Conservation (phyloP, 345 rosid genomes). For the Syzygium grande region DNA sequence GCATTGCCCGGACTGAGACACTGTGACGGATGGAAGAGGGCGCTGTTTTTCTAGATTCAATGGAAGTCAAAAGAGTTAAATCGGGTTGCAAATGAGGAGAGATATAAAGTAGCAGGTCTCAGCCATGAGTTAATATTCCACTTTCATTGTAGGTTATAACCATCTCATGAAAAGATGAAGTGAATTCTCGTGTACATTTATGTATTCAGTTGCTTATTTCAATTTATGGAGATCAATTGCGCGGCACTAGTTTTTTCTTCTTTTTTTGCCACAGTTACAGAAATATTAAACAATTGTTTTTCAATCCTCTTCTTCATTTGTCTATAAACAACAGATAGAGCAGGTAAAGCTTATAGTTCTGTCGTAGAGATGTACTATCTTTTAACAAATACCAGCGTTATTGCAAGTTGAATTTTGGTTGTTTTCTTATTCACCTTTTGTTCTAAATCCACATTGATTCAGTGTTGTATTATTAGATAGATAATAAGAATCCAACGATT, state of each 20-base stretch:
- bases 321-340: not conserved
- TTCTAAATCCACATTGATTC: not conserved
- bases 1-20: not conserved
- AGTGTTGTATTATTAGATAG: not conserved
- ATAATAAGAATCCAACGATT: not conserved
- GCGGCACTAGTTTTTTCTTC: not conserved
- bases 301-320: not conserved
- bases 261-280: not conserved
- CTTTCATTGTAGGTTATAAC: not conserved
- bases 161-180: not conserved
- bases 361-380: not conserved
- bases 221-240: not conserved
- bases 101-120: not conserved
- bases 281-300: not conserved
- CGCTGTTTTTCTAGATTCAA: not conserved
- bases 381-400: not conserved
- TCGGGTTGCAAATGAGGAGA: not conserved
- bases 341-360: not conserved
- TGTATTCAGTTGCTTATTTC: not conserved
- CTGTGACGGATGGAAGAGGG: not conserved
- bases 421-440: not conserved
- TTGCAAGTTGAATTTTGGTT: not conserved
- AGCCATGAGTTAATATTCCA: not conserved
- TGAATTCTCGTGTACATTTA: not conserved
- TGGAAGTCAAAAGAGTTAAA: not conserved